Base-by-base conservation (phyloP, 257 asterid species). In the Marsdenia floribunda region DNA sequence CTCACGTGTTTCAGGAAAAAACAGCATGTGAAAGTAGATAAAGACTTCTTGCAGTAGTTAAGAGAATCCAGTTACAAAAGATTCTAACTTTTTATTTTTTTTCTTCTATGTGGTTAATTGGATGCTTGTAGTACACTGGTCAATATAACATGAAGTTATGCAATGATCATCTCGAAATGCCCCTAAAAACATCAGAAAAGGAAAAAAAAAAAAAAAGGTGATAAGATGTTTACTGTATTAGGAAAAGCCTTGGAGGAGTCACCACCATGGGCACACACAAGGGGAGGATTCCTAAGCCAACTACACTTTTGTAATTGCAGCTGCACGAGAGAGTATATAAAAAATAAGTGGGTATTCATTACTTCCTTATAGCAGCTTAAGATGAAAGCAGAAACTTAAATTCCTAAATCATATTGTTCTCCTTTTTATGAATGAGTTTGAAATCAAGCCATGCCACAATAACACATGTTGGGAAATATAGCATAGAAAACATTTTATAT, bases 201-300 rank as follows among this genome's bases (percentile, higher is more conserved):
- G 21, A 52, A 57, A 37, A 22, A 57, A 57, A 59, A 26, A 35
- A 52, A 57, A 37, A 57, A 37, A 22, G 58, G 78, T 15, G 75
- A 47, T 18, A 69, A 35, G 75, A 85, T 76, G 82, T 90, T 68
- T 88, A 94, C 99, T 26, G 97, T 94, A 79, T 92, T 94, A 46
- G 99, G 97, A 81, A 94, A 94, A 71, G 97, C 96, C 84, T 83
- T 86, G 75, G 90, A 83, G n/a, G 98, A 89, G 86, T 94, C 99
- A 61, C 99, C 99, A 67, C 99, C 99, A 84, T 94, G 99, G 72
- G 99, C 99, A 83, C 99, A 94, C 35, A 89, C 96, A 72, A 94
- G 84, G 38, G 98, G 98, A 81, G 96, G 90, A 81, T 72, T 88
- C 35, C 75, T 81, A 47, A 91, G 83, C 98, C 98, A 93, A 61